A percentile compares a stretch with the other conserved stretches of the same genome.
Evolutionary conservation across 106 monocot genomes (phyloP).

Genomic region (Acanthochlamys bracteata): DNA sequence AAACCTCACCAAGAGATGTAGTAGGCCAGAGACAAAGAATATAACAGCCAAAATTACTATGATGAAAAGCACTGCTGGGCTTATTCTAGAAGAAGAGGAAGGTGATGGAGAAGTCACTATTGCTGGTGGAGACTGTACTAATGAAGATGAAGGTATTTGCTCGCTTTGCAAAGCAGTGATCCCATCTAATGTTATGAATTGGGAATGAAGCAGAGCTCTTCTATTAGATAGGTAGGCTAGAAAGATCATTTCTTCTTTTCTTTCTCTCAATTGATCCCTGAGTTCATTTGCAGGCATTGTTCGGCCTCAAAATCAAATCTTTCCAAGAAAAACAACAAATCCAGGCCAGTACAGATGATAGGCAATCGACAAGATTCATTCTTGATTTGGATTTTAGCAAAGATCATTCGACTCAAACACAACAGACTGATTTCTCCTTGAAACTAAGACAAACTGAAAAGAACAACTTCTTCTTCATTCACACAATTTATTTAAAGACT

Average conservation of each 20-base stretch:
- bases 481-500: too few relatives aligned
- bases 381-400: background rate
- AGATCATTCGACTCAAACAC: background rate
- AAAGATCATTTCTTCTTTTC: background rate
- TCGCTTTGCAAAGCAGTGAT: background rate
- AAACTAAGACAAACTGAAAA: background rate
- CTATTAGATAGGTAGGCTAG: background rate
- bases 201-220: background rate
- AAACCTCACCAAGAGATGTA: slow-evolving; percentile 78
- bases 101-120: slow-evolving; percentile 10
- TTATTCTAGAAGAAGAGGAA: slow-evolving; percentile 34
- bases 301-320: background rate
- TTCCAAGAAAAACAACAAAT: background rate
- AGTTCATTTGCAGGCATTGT: background rate
- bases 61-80: slow-evolving; percentile 82
- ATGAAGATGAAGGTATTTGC: background rate
- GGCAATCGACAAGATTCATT: background rate
- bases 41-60: slow-evolving; percentile 82
- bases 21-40: slow-evolving; percentile 83
- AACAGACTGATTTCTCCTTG: background rate
- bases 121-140: background rate
- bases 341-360: background rate
- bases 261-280: background rate
- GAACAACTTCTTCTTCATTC: background rate
- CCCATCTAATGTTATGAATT: background rate